Evolutionary conservation across 202 grass and related monocot genomes (phyloP).

Genomic region (Miscanthus sacchariflorus): DNA sequence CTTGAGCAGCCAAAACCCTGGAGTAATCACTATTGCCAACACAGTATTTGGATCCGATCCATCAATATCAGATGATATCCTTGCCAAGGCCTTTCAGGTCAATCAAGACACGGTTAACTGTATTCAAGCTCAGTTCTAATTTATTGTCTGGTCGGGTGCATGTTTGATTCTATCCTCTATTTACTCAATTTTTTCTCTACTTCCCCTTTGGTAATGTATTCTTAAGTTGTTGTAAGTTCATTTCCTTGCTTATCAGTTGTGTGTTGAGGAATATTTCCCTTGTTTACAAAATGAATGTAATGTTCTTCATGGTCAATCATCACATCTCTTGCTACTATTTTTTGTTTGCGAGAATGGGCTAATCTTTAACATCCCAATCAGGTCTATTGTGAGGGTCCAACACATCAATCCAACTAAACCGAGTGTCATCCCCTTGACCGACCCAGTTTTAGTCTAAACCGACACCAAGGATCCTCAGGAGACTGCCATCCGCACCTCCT

Average conservation of each 20-base stretch:
- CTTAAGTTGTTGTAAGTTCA: neutral
- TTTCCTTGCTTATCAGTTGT: neutral
- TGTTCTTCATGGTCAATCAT: neutral
- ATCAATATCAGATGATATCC: neutral
- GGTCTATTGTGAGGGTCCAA: too few species aligned
- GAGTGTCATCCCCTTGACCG: too few species aligned
- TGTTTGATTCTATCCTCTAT: neutral
- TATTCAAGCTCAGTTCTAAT: constrained; percentile 16
- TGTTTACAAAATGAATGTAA: neutral
- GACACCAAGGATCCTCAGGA: too few species aligned
- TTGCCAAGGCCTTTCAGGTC: neutral
- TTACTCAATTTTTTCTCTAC: neutral
- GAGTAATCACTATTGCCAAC: constrained; percentile 18
- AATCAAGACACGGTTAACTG: neutral
- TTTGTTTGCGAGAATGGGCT: neutral
- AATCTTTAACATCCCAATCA: too few species aligned
- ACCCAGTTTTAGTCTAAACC: too few species aligned
- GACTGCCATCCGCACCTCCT: too few species aligned
- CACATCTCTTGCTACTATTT: neutral
- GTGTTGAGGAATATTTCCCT: neutral
- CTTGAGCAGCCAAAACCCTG: constrained; percentile 28
- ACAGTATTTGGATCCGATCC: neutral
- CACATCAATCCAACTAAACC: too few species aligned
- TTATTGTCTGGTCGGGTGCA: too few species aligned
- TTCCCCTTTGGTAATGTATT: neutral